phyloP scores from a whole-genome alignment of 805 yeast genomes.

The Blastobotrys muscicola region DNA sequence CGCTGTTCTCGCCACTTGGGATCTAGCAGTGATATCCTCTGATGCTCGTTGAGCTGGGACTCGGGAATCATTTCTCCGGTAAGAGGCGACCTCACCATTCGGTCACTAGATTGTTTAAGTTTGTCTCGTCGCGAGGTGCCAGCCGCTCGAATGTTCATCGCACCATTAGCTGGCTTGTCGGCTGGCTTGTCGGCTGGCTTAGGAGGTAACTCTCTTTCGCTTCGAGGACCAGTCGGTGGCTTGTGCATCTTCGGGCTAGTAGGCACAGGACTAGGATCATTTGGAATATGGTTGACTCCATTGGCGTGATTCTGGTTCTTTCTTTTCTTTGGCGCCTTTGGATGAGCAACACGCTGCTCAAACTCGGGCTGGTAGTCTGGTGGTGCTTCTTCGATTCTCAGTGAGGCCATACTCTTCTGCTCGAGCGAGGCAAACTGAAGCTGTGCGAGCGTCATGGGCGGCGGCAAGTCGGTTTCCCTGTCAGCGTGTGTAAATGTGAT shows the following conservation, averaged over 20 bases:
- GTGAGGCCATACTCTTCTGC: slow-evolving; percentile 34
- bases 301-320: not conserved
- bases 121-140: slow-evolving; percentile 55
- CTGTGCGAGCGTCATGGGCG: slow-evolving; percentile 46
- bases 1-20: slow-evolving; percentile 69
- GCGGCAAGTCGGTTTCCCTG: slow-evolving; percentile 39
- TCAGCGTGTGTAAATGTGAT: slow-evolving; percentile 49
- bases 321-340: not conserved
- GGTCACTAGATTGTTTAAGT: slow-evolving; percentile 20
- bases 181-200: slow-evolving; percentile 2
- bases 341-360: slow-evolving; percentile 1
- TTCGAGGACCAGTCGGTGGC: not conserved
- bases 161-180: slow-evolving; percentile 2
- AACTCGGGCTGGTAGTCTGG: slow-evolving; percentile 28
- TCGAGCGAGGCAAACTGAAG: slow-evolving; percentile 53
- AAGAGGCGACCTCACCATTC: slow-evolving; percentile 61
- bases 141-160: slow-evolving; percentile 55
- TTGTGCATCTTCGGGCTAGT: not conserved
- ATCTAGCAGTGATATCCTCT: slow-evolving; percentile 60
- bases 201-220: slow-evolving; percentile 6
- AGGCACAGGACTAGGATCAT: not conserved
- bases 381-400: slow-evolving; percentile 35
- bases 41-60: slow-evolving; percentile 53
- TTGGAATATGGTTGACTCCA: not conserved
- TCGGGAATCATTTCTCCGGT: slow-evolving; percentile 66